Conservation (phyloP, 2,329 filamentous ascomycete genomes). For the Ceratocystis huliohia region DNA sequence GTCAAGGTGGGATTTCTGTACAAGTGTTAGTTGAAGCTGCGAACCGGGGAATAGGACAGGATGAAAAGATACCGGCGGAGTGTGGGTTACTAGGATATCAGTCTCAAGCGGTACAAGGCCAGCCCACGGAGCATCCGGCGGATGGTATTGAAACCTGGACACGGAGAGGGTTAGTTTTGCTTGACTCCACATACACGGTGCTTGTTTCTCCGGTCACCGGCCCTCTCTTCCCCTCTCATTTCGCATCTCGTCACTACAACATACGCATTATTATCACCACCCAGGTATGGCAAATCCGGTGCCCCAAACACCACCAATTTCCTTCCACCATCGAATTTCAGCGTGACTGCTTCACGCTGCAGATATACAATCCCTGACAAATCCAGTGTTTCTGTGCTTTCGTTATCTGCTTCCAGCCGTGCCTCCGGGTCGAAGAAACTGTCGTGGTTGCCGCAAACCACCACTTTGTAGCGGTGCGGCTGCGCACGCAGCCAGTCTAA, state of each 20-base stretch:
- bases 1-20: constrained; percentile 53
- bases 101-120: constrained; percentile 56
- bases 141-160: constrained; percentile 39
- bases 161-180: not conserved
- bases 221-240: constrained; percentile 27
- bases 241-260: not conserved
- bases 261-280: constrained; percentile 27
- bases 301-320: constrained; percentile 64
- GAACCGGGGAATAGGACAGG: not conserved
- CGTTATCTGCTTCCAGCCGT: constrained; percentile 40
- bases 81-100: constrained; percentile 72
- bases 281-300: constrained; percentile 65
- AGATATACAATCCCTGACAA: constrained; percentile 58
- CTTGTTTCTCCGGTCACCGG: constrained; percentile 29
- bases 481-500: constrained; percentile 68
- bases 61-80: constrained; percentile 46
- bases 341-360: constrained; percentile 49
- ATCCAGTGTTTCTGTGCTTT: constrained; percentile 34
- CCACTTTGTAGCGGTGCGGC: constrained; percentile 67
- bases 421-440: constrained; percentile 63
- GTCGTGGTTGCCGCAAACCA: constrained; percentile 83
- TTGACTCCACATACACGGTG: not conserved
- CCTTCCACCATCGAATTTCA: constrained; percentile 47
- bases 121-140: constrained; percentile 45
- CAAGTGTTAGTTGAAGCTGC: constrained; percentile 5